Conservation (phyloP, 352 stramenopile genomes). For the Albugo laibachii region DNA sequence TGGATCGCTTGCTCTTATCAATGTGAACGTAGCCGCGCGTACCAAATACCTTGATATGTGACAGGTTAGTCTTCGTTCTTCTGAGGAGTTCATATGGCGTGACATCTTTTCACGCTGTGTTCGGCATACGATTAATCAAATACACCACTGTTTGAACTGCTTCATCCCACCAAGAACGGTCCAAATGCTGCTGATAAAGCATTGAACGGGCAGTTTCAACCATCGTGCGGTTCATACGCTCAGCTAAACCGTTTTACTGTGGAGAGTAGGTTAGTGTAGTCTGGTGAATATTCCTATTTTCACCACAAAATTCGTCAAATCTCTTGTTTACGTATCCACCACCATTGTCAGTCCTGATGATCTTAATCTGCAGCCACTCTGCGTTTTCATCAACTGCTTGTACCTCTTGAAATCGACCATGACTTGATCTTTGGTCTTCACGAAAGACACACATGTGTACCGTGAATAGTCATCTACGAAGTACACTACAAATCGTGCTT, state of each 20-base stretch:
- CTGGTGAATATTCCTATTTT: constrained; percentile 7
- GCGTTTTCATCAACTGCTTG: constrained; percentile 2
- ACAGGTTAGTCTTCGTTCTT: not conserved
- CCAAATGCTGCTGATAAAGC: constrained; percentile 3
- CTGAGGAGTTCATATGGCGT: constrained; percentile 5
- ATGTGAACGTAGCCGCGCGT: not conserved
- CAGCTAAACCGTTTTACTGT: constrained; percentile 9
- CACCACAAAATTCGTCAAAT: constrained; percentile 2
- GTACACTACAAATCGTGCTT: constrained; percentile 5
- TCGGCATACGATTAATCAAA: constrained; percentile 7
- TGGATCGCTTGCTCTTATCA: not conserved
- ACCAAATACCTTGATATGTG: not conserved
- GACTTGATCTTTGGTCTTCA: constrained; percentile 1
- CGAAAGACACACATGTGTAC: not conserved
- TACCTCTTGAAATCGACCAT: constrained; percentile 3
- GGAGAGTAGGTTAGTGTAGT: constrained; percentile 2
- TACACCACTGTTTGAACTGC: constrained; percentile 5
- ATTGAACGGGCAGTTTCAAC: constrained; percentile 7
- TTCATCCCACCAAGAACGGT: constrained; percentile 6
- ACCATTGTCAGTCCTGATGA: constrained; percentile 9
- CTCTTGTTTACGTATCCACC: constrained; percentile 6
- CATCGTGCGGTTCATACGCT: constrained; percentile 8
- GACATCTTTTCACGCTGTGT: constrained; percentile 1
- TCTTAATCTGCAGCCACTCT: constrained; percentile 3
- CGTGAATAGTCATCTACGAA: constrained; percentile 10